Percentiles rank a stretch among this genome's conserved stretches.
These are phyloP conservation scores for Malus hybrid DNA, from an alignment of 331 rosid genomes.

Conservation along the genomic window DNA sequence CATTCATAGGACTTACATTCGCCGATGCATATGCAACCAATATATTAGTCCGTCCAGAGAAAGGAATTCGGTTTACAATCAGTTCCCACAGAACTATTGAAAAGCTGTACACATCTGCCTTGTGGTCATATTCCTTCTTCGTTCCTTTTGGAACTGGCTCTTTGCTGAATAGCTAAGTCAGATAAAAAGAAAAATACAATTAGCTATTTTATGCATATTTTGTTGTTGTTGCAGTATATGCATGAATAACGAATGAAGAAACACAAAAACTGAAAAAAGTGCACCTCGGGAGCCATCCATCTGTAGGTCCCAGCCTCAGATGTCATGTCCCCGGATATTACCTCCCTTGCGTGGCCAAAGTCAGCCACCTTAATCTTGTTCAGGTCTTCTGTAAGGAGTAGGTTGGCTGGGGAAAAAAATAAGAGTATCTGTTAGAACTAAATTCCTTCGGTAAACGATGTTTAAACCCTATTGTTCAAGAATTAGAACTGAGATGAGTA, in stretches of 20 bases:
- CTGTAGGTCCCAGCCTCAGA: constrained; percentile 61
- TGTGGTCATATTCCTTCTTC: constrained; percentile 47
- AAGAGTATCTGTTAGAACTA: constrained; percentile 1
- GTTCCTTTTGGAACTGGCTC: constrained; percentile 40
- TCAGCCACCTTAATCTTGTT: constrained; percentile 41
- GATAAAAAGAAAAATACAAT: background rate
- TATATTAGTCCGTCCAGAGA: constrained; percentile 27
- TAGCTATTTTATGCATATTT: background rate
- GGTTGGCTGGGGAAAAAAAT: constrained; percentile 33
- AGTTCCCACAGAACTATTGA: constrained; percentile 51
- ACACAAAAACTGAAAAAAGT: background rate
- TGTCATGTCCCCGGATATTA: constrained; percentile 41
- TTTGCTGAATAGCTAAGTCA: constrained; percentile 37
- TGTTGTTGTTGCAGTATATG: background rate
- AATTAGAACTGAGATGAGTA: background rate
- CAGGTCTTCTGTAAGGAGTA: constrained; percentile 41
- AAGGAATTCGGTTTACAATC: constrained; percentile 48
- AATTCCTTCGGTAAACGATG: background rate
- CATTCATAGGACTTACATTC: constrained; percentile 25
- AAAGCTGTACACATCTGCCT: constrained; percentile 61
- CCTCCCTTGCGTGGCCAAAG: constrained; percentile 54
- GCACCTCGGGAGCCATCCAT: constrained; percentile 84
- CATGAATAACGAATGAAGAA: background rate
- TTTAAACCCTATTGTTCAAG: background rate
- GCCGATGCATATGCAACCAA: constrained; percentile 60